Base-by-base conservation (phyloP, 805 yeast species). In the Naumovozyma dairenensis region DNA sequence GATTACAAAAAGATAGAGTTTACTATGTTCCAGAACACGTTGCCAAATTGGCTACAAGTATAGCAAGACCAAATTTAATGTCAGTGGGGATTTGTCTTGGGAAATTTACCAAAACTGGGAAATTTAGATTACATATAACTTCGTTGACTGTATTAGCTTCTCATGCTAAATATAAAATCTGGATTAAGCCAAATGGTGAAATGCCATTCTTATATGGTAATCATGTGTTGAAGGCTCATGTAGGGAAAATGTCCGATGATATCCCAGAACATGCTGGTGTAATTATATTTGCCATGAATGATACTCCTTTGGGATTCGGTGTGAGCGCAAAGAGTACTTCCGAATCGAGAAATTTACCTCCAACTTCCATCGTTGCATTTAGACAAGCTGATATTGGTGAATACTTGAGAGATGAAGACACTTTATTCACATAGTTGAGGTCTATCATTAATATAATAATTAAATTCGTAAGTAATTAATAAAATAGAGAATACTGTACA, bases 311-410 rank as follows among this genome's bases (percentile, higher is more conserved):
- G 35, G 98, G 98, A 0, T 92, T 92, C 51, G 98, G 98, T 39
- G 93, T 92, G 9, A 73, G 87, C 50, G 87, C 97, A 21, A 87
- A 84, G 60, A 77, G 94, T 21, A 86, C 97, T 7, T 69, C 76
- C 21, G 98, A 89, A 56, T 76, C 92, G 16, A 77, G 92, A 59
- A 74, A 76, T 53, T 66, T 86, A 49, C 94, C 82, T 57, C 98
- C 98, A 36, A 89, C 94, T 17, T 92, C 79, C 16, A 87, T 92
- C 33, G 95, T 89, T 12, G 94, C 94, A 4, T 89, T 83, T 59
- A 78, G 98, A 71, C 98, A 92, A 59, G 83, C 93, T 45, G 98
- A 92, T 66, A 84, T 92, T 45, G 98, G 98, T 43, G 98, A 92
- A 62, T 92, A 85, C 54, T 69, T 92, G 54, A 86, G 98, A 72